phyloP scores from a whole-genome alignment of 805 yeast genomes.

The Candida alai region DNA sequence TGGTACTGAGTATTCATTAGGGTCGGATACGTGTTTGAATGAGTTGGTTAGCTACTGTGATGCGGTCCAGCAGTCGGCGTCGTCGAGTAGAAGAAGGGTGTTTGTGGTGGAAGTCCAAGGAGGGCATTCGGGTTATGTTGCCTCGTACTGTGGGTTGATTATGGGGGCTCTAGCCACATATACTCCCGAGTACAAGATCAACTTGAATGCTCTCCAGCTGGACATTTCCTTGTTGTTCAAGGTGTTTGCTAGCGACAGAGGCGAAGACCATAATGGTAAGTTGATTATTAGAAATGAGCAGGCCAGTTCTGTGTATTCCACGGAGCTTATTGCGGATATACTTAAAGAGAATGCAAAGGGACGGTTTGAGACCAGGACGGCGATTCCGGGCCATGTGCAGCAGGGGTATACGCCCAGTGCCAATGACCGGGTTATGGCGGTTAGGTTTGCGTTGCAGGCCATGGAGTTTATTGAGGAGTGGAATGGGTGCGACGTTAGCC shows the following conservation, averaged over 20 bases:
- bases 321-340: constrained; percentile 69
- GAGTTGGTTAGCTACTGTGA: constrained; percentile 71
- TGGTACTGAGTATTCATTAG: constrained; percentile 75
- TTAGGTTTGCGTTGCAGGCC: constrained; percentile 66
- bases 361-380: constrained; percentile 72
- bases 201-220: constrained; percentile 55
- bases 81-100: constrained; percentile 73
- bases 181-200: constrained; percentile 69
- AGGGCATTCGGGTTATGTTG: constrained; percentile 78
- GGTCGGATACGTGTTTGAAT: constrained; percentile 73
- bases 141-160: constrained; percentile 63
- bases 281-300: constrained; percentile 63
- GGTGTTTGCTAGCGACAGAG: constrained; percentile 57
- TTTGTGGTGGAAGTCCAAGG: constrained; percentile 85
- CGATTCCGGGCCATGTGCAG: constrained; percentile 84
- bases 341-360: constrained; percentile 60
- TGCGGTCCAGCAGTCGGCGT: constrained; percentile 73
- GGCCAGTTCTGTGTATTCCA: constrained; percentile 63
- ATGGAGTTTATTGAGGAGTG: constrained; percentile 61
- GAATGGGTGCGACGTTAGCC: constrained; percentile 10
- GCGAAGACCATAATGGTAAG: constrained; percentile 66
- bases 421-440: constrained; percentile 72
- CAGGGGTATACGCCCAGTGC: constrained; percentile 79
- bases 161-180: constrained; percentile 74
- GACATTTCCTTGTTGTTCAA: constrained; percentile 62